Evolutionary conservation across 805 yeast genomes (phyloP).

Genomic region (Vanderwaltozyma yarrowii): DNA sequence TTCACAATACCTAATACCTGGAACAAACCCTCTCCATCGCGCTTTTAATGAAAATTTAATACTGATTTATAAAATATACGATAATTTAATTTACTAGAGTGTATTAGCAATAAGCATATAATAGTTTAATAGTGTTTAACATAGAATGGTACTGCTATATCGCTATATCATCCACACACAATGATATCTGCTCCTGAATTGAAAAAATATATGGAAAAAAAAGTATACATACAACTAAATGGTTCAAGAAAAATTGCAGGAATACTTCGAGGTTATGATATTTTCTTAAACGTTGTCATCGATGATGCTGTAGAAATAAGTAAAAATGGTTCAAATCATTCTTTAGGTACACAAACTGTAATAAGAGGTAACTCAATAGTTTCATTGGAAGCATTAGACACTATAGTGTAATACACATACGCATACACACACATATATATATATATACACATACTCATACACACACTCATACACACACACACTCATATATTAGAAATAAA

Average conservation of each 20-base stretch:
- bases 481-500: too few relatives aligned
- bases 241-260: constrained; percentile 77
- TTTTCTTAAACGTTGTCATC: constrained; percentile 61
- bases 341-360: constrained; percentile 56
- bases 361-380: constrained; percentile 73
- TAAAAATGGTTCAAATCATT: constrained; percentile 38
- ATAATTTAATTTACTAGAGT: too few relatives aligned
- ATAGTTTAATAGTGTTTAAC: too few relatives aligned
- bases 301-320: constrained; percentile 61
- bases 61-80: too few relatives aligned
- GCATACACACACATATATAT: neutral
- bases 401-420: neutral
- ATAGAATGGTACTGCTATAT: too few relatives aligned
- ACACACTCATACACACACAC: too few relatives aligned
- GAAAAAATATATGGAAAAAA: constrained; percentile 65
- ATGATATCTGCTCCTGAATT: constrained; percentile 44
- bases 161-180: too few relatives aligned
- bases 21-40: too few relatives aligned
- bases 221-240: constrained; percentile 62
- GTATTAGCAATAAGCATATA: too few relatives aligned
- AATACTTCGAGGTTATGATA: constrained; percentile 72
- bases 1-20: too few relatives aligned
- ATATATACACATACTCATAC: neutral
- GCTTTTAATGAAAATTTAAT: too few relatives aligned
- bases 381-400: constrained; percentile 45